These are phyloP conservation scores for Fusarium sp. DNA, from an alignment of 2,329 filamentous ascomycete genomes.

Conservation along the genomic window DNA sequence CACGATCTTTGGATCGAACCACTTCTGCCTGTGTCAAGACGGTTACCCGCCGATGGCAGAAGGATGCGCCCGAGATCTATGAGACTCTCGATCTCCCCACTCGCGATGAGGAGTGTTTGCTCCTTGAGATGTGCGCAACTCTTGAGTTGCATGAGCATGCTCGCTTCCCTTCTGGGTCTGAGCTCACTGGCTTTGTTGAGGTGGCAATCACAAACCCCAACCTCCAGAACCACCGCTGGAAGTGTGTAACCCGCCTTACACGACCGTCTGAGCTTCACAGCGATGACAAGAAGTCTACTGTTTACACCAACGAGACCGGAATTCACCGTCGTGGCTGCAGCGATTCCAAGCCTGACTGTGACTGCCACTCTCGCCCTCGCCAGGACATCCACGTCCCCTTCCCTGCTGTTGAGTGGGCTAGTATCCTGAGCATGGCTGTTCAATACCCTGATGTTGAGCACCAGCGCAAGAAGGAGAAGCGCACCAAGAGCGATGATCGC, in stretches of 20 bases:
- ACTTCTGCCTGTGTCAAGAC: conserved; percentile 68
- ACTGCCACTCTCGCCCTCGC: conserved; percentile 62
- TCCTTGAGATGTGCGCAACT: conserved; percentile 72
- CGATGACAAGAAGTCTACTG: conserved; percentile 57
- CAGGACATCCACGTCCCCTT: conserved; percentile 68
- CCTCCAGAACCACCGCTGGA: conserved; percentile 69
- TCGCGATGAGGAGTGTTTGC: conserved; percentile 64
- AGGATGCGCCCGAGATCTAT: conserved; percentile 67
- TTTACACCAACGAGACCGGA: conserved; percentile 63
- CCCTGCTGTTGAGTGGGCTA: conserved; percentile 69
- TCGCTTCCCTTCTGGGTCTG: conserved; percentile 69
- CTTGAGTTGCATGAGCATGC: conserved; percentile 69
- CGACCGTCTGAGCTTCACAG: conserved; percentile 67
- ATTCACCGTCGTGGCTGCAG: conserved; percentile 67
- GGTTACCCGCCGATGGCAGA: conserved; percentile 67
- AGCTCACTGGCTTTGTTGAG: conserved; percentile 70
- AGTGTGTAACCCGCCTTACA: conserved; percentile 68
- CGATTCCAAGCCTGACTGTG: conserved; percentile 60
- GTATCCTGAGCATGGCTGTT: conserved; percentile 67
- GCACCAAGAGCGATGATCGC: conserved; percentile 49
- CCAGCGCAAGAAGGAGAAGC: conserved; percentile 54
- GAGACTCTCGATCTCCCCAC: conserved; percentile 62
- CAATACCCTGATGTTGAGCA: conserved; percentile 62
- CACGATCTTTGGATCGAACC: conserved; percentile 64
- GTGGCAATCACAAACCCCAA: conserved; percentile 66